A percentile compares a stretch with the other conserved stretches of the same genome.
These are phyloP conservation scores for Tremellales sp. DNA, from an alignment of 1,284 basidiomycete genomes.

Conservation along the genomic window DNA sequence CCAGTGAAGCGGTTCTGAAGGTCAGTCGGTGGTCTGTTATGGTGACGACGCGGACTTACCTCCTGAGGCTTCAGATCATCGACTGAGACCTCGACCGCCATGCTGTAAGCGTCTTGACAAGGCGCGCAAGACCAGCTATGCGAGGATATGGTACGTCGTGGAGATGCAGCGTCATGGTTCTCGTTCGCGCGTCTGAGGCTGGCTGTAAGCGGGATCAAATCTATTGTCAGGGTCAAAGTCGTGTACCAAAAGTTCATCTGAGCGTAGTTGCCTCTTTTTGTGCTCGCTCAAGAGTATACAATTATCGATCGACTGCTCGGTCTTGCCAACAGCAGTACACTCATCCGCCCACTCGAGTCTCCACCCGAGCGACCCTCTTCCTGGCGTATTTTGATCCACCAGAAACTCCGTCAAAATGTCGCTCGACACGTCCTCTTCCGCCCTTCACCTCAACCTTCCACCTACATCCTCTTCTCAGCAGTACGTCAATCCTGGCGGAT, in stretches of 20 bases:
- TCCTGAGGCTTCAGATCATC: conserved; percentile 24
- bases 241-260: no score
- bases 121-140: no score
- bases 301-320: no score
- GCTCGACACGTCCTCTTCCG: conserved; percentile 44
- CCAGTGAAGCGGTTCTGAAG: conserved; percentile 36
- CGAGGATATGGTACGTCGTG: not conserved
- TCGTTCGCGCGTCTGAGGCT: not conserved
- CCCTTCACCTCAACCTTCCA: conserved; percentile 46
- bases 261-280: no score
- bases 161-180: not conserved
- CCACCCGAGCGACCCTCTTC: not conserved
- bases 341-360: not conserved
- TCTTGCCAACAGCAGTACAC: not conserved
- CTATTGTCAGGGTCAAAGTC: no score
- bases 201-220: not conserved
- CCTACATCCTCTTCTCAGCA: conserved; percentile 36
- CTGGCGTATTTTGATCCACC: not conserved
- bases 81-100: conserved; percentile 14
- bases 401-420: conserved; percentile 33
- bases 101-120: no score
- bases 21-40: not conserved
- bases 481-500: conserved; percentile 9
- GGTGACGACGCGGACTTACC: conserved; percentile 7
- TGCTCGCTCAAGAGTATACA: no score